Evolutionary conservation across 805 yeast genomes (phyloP), one percentile per base, ranked within the genome.

Genomic region (Kodamaea nitidulidarum): DNA sequence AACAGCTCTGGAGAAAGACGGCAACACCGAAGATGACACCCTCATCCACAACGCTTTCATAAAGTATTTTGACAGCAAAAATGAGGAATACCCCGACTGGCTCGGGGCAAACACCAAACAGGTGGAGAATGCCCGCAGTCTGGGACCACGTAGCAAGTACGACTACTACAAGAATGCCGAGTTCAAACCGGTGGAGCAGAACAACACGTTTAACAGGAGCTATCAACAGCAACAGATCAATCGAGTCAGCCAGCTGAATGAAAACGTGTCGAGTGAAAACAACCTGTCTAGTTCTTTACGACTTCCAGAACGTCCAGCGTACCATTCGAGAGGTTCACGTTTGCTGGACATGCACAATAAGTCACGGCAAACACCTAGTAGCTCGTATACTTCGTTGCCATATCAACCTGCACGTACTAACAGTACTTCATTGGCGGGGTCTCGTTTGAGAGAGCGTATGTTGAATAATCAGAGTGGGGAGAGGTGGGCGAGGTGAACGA

Each of bases 41-140:
- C 54, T 68, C 39, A 60, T 68, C 45, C 73, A 68, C 54, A 60
- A 63, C 43, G 72, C 74, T 2, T 67, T 68, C 43, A 67, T 66
- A 28, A 60, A 58, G 37, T 64, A 61, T 47, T 68, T 53, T 39
- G 70, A 67, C 38, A 18, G 48, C 5, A 51, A 50, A 14, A 46
- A 51, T 25, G 52, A 55, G 35, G 58, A 63, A n/a, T 68, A 61
- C 39, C 74, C 74, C 16, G 72, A 66, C 20, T 68, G 74, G 74
- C 54, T 68, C 24, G 74, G 72, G 9, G 44, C 36, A 8, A 28
- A 28, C 12, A 43, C 27, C 11, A 43, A 36, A 28, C 49, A 45
- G 28, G 37, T 12, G 21, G 46, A 47, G 20, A 49, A 40, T 15
- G 38, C 35, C 4, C 40, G 37, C 22, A 21, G 42, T 32, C 35